Percentiles rank a stretch among this genome's conserved stretches.
Conservation (phyloP, 1,284 basidiomycete species). For the Heterobasidion irregulare region DNA sequence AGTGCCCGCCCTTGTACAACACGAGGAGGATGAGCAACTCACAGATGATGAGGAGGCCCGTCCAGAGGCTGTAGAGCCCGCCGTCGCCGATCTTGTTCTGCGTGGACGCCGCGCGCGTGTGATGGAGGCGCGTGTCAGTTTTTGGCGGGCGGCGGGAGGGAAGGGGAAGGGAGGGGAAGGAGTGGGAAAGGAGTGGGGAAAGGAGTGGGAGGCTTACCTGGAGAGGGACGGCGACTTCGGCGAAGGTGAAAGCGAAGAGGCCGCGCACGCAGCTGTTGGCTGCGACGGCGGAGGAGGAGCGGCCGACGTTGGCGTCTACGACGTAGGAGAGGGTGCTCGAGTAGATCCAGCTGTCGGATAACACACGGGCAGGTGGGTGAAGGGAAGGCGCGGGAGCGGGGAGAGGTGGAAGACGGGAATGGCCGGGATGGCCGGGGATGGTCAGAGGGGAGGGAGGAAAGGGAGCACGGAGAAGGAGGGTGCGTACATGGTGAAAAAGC, state of each 20-base stretch:
- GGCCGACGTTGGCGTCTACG: slow-evolving; percentile 71
- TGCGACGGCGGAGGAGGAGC: slow-evolving; percentile 64
- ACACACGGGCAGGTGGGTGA: not conserved
- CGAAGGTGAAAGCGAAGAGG: slow-evolving; percentile 58
- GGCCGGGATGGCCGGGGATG: not conserved
- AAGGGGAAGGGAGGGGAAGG: not conserved
- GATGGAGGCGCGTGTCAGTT: not conserved
- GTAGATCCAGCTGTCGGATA: slow-evolving; percentile 50
- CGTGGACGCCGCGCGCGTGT: not conserved
- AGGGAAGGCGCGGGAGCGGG: not conserved
- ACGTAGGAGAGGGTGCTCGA: slow-evolving; percentile 67
- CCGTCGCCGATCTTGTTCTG: slow-evolving; percentile 55
- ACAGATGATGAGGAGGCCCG: slow-evolving; percentile 46
- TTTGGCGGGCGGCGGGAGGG: not conserved
- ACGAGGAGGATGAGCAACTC: slow-evolving; percentile 48
- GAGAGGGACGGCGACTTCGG: slow-evolving; percentile 60
- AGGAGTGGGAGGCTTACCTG: slow-evolving; percentile 31
- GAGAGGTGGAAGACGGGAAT: not conserved
- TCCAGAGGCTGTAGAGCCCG: slow-evolving; percentile 70
- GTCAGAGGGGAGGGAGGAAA: not conserved
- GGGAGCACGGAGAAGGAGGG: not conserved
- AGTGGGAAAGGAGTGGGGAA: not conserved
- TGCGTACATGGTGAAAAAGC: slow-evolving; percentile 64
- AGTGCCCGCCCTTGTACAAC: slow-evolving; percentile 32
- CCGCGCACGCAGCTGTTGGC: slow-evolving; percentile 69